Base-by-base conservation (phyloP, 176 grass and related monocot genomes). In the Triticum aestivum region DNA sequence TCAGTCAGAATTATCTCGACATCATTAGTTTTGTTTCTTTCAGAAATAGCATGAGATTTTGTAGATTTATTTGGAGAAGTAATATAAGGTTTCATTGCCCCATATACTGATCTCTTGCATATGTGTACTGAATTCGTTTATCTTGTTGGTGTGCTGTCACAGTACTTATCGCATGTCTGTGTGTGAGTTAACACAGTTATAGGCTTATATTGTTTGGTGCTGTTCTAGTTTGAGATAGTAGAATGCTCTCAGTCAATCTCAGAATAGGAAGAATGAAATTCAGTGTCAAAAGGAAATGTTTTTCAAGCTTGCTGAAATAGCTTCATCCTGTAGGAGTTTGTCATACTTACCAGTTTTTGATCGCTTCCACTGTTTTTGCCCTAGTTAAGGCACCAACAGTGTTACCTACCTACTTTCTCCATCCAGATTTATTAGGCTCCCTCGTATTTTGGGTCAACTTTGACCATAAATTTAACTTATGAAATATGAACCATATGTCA, bases 191-290 rank as follows among this genome's bases (percentile, higher is more conserved):
- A 85, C 18, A 64, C 20, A 82, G 17, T 69, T 63, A 54, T 77
- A 82, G 67, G 49, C 62, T 67, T 49, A 79, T 74, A 29, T 75
- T 45, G 24, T 30, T 51, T 14, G 9, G 73, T 75, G 66, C 39
- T 41, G 23, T 79, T 79, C 29, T 62, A 70, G 35, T 84, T 85
- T 88, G 61, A 63, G 39, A 29, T 61, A 52, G 51, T 84, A 69
- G 10, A 65, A 63, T 62, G 61, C 68, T 80, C 54, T 61, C 51
- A 56, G 51, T 58, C 27, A 65, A 74, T 45, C 17, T 66, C 59
- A 79, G 61, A 35, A 27, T 71, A 32, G 45, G 75, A 59, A 68
- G 26, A 45, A 15, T 12, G 11, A 20, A 79, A 74, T 84, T 27
- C 59, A 65, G 23, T 47, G 66, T 78, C 87, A 83, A 75, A 87